Conservation (phyloP, 2,329 filamentous ascomycete genomes). For the Coniochaeta pulveracea region DNA sequence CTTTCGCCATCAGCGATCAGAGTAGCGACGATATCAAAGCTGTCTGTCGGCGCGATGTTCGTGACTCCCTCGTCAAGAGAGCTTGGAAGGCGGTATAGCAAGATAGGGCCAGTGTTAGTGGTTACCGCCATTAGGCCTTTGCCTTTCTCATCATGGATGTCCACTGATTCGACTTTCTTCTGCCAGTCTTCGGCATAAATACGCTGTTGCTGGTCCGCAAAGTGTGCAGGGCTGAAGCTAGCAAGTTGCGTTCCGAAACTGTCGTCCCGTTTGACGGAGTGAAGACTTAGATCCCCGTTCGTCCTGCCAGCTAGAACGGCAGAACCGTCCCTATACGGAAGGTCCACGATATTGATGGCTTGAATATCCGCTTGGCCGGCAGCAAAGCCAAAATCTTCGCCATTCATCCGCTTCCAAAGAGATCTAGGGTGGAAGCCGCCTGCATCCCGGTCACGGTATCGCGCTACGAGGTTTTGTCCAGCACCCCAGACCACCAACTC, state of each 20-base stretch:
- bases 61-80: too few species aligned
- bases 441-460: constrained; percentile 21
- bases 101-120: constrained; percentile 20
- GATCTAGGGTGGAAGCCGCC: constrained; percentile 8
- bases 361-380: constrained; percentile 38
- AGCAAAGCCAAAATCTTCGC: constrained; percentile 24
- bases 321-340: constrained; percentile 12
- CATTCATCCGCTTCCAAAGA: constrained; percentile 16
- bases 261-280: constrained; percentile 23
- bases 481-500: constrained; percentile 40
- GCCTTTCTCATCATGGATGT: constrained; percentile 14
- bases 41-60: constrained; percentile 6
- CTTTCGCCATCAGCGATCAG: constrained; percentile 12
- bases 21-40: constrained; percentile 8
- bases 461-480: constrained; percentile 37
- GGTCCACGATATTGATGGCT: constrained; percentile 27
- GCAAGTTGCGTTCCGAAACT: constrained; percentile 19
- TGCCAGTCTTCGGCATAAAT: too few species aligned
- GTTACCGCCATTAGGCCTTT: constrained; percentile 19
- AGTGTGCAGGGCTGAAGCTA: constrained; percentile 13
- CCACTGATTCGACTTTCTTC: constrained; percentile 22
- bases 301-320: constrained; percentile 35
- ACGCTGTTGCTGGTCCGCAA: constrained; percentile 4
- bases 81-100: constrained; percentile 23
- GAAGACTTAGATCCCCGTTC: constrained; percentile 34